A percentile compares a stretch with the other conserved stretches of the same genome.
Conservation (phyloP, 2,329 filamentous ascomycete species). For the Microdochium trichocladiopsis region DNA sequence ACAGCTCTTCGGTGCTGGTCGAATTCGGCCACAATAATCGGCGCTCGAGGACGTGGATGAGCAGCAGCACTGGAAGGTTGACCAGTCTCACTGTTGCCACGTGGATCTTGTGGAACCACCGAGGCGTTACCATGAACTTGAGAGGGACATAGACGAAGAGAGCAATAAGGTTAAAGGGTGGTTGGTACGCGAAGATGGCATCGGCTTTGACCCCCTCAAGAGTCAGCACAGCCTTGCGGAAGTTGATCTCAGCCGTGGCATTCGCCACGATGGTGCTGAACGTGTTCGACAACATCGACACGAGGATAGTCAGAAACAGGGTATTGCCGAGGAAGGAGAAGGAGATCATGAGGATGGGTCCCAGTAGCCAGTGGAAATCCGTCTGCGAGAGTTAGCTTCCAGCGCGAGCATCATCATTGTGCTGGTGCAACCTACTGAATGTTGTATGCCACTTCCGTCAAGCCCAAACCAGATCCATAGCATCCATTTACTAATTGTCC, state of each 20-base stretch:
- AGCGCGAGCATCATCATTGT: constrained; percentile 5
- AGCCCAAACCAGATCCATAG: constrained; percentile 89
- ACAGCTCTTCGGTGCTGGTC: constrained; percentile 16
- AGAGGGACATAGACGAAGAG: constrained; percentile 68
- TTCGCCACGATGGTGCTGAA: constrained; percentile 73
- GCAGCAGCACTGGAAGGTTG: constrained; percentile 67
- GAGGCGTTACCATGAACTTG: constrained; percentile 68
- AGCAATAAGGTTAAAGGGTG: constrained; percentile 77
- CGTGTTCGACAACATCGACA: constrained; percentile 80
- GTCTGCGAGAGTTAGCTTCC: constrained; percentile 27
- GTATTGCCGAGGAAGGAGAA: constrained; percentile 86
- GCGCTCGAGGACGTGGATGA: constrained; percentile 66
- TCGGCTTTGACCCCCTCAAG: constrained; percentile 83
- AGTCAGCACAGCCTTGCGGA: constrained; percentile 71
- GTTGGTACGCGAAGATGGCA: constrained; percentile 74
- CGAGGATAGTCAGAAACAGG: constrained; percentile 80
- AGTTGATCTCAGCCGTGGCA: constrained; percentile 77
- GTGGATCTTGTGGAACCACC: constrained; percentile 89
- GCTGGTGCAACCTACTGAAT: constrained; percentile 32
- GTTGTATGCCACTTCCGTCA: constrained; percentile 60
- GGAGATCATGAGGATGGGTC: constrained; percentile 71
- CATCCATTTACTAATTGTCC: constrained; percentile 83
- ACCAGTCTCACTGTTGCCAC: constrained; percentile 67
- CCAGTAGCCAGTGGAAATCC: constrained; percentile 73
- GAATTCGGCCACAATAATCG: constrained; percentile 52